These are phyloP conservation scores for Haplosporangium sp. DNA, from an alignment of 371 early-diverging fungal species.

Conservation along the genomic window DNA sequence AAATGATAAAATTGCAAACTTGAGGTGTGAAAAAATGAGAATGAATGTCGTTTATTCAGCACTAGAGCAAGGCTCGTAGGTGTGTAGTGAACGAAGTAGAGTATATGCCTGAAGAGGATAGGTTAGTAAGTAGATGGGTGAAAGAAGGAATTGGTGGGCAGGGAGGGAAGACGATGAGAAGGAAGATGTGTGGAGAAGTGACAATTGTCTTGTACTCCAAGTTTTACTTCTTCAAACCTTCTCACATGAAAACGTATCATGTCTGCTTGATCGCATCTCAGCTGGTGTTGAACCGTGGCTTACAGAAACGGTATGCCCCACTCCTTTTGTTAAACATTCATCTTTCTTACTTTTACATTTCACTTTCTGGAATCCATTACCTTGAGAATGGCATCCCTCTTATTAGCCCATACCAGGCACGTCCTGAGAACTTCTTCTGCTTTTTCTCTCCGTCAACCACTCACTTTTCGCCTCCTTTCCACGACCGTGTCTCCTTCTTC, in stretches of 20 bases:
- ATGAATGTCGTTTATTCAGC: not conserved
- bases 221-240: not conserved
- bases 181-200: conserved; percentile 9
- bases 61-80: not conserved
- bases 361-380: not conserved
- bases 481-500: conserved; percentile 17
- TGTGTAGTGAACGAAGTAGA: not conserved
- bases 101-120: not conserved
- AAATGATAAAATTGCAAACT: not conserved
- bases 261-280: not conserved
- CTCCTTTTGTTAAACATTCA: not conserved
- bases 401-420: conserved; percentile 16
- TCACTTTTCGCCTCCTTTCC: conserved; percentile 23
- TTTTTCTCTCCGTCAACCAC: not conserved
- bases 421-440: conserved; percentile 1
- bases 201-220: not conserved
- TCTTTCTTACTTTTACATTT: not conserved
- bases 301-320: not conserved
- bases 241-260: conserved; percentile 26
- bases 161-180: not conserved
- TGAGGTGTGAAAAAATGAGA: not conserved
- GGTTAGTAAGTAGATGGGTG: not conserved
- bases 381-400: conserved; percentile 9
- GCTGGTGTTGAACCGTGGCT: conserved; percentile 1
- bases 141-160: conserved; percentile 1